phyloP scores from a whole-genome alignment of 306 rosid species.

The Carpinus fangiana region DNA sequence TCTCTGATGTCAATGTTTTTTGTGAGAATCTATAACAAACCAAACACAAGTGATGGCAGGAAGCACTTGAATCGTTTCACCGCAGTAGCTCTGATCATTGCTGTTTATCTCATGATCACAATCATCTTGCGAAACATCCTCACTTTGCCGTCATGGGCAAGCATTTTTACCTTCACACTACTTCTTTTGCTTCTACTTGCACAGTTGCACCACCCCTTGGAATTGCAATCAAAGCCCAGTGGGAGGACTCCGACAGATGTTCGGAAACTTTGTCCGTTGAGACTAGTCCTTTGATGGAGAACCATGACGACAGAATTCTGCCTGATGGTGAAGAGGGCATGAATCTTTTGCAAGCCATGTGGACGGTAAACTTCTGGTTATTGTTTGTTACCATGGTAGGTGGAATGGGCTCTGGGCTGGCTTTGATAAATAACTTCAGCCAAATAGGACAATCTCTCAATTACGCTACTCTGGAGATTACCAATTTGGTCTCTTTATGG shows the following conservation, averaged over 20 bases:
- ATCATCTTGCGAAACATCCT: slow-evolving; percentile 52
- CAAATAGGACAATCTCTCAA: slow-evolving; percentile 83
- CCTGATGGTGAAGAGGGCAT: slow-evolving; percentile 26
- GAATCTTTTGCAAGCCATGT: slow-evolving; percentile 62
- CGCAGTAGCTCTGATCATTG: slow-evolving; percentile 52
- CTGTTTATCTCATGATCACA: slow-evolving; percentile 63
- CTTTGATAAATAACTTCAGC: slow-evolving; percentile 87
- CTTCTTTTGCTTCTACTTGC: slow-evolving; percentile 56
- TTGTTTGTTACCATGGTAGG: slow-evolving; percentile 67
- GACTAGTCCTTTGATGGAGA: slow-evolving; percentile 22
- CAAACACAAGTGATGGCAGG: slow-evolving; percentile 38
- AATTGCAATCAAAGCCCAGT: slow-evolving; percentile 47
- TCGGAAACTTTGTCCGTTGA: neutral
- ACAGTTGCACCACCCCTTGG: slow-evolving; percentile 69
- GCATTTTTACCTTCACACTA: slow-evolving; percentile 23
- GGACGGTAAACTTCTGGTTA: slow-evolving; percentile 73
- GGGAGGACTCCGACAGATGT: neutral
- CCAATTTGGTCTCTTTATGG: slow-evolving; percentile 76
- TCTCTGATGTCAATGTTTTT: slow-evolving; percentile 53
- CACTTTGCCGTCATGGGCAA: slow-evolving; percentile 52
- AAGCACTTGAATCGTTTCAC: slow-evolving; percentile 67
- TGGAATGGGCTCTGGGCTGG: slow-evolving; percentile 84
- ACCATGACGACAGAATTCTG: neutral
- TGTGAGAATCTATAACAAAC: slow-evolving; percentile 62
- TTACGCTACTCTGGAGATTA: slow-evolving; percentile 55